Percentiles rank a stretch among this genome's conserved stretches.
Evolutionary conservation across 495 filamentous ascomycete species (phyloP).

Genomic region (Penicillium herquei): DNA sequence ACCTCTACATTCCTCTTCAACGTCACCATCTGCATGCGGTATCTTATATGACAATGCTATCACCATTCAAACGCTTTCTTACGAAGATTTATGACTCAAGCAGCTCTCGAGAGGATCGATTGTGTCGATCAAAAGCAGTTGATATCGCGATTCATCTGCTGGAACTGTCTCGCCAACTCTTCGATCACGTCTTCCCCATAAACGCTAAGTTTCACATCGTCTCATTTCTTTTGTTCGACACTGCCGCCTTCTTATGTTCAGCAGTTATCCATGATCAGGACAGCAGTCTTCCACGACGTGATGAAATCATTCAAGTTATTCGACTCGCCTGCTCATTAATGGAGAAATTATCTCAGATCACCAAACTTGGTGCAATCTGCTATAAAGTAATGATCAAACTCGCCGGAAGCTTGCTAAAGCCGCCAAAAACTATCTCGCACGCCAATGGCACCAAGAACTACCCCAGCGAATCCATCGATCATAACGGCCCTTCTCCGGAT

Average conservation of each 20-base stretch:
- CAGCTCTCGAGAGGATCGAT: constrained; percentile 26
- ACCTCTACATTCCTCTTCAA: constrained; percentile 45
- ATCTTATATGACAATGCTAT: constrained; percentile 45
- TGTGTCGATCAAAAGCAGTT: constrained; percentile 36
- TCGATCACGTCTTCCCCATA: constrained; percentile 39
- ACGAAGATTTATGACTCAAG: constrained; percentile 18
- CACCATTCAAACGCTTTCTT: constrained; percentile 44
- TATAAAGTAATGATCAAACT: constrained; percentile 22
- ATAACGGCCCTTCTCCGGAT: background rate
- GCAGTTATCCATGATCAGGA: constrained; percentile 49
- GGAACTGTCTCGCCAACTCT: constrained; percentile 37
- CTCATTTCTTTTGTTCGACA: constrained; percentile 54
- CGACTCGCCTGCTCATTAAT: constrained; percentile 37
- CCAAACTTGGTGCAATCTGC: constrained; percentile 30
- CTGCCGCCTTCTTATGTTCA: constrained; percentile 48
- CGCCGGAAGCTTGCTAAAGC: constrained; percentile 9
- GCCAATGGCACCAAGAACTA: background rate
- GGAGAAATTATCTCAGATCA: constrained; percentile 31
- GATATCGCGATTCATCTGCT: constrained; percentile 42
- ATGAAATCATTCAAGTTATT: constrained; percentile 39
- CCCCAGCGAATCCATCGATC: background rate
- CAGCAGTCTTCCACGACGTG: constrained; percentile 38
- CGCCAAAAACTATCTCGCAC: background rate
- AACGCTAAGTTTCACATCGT: constrained; percentile 52
- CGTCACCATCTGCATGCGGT: constrained; percentile 49